phyloP scores from a whole-genome alignment of 1,284 basidiomycete species.

The Anthracocystis setariae region DNA sequence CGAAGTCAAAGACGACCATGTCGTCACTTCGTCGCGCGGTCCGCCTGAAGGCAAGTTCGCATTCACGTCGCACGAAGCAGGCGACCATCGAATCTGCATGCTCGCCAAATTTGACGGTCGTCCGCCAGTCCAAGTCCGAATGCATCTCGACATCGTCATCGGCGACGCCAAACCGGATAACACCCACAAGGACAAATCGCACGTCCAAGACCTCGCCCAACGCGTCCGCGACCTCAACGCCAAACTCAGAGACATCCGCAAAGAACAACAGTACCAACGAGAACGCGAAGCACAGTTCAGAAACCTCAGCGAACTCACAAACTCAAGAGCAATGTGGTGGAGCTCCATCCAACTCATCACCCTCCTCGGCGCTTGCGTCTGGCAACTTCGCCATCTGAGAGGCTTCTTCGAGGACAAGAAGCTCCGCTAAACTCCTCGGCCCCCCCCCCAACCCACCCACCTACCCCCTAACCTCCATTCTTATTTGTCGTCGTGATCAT shows the following conservation, averaged over 20 bases:
- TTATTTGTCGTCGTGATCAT: too few relatives aligned
- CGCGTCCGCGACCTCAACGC: constrained; percentile 91
- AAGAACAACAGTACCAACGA: constrained; percentile 97
- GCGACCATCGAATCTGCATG: constrained; percentile 96
- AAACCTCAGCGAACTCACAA: constrained; percentile 86
- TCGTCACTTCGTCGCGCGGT: constrained; percentile 81
- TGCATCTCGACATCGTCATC: constrained; percentile 93
- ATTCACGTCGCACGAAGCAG: constrained; percentile 94
- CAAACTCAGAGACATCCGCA: constrained; percentile 88
- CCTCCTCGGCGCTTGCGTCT: constrained; percentile 83
- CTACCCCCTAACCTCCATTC: background rate
- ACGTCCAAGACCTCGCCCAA: constrained; percentile 84
- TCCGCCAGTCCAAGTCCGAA: constrained; percentile 84
- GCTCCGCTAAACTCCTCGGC: constrained; percentile 47
- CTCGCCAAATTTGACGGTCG: constrained; percentile 74
- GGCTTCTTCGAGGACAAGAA: constrained; percentile 66
- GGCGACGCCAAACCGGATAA: constrained; percentile 83
- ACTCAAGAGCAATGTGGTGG: constrained; percentile 91
- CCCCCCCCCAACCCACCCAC: background rate
- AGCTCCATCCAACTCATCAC: constrained; percentile 86
- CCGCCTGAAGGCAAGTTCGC: constrained; percentile 91
- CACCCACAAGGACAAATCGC: constrained; percentile 68
- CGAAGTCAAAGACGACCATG: constrained; percentile 55
- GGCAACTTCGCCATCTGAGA: constrained; percentile 88
- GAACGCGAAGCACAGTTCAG: constrained; percentile 90